Evolutionary conservation across 2,329 filamentous ascomycete species (phyloP).

Genomic region (Aspergillus sp.): DNA sequence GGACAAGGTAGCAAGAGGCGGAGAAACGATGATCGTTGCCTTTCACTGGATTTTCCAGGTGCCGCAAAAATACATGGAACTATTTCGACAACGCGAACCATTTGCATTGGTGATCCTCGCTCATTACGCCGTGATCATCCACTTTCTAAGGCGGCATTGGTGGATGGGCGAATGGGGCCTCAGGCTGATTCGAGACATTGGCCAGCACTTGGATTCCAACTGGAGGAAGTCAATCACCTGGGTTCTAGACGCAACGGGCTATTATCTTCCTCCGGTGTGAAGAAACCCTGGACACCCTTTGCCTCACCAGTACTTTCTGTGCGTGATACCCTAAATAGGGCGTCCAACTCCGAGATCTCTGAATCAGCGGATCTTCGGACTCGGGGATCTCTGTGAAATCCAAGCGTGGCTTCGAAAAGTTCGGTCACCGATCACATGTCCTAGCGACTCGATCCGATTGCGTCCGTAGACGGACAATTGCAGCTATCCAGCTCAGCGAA

Average conservation of each 20-base stretch:
- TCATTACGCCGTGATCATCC: slow-evolving; percentile 55
- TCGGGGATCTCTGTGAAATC: not conserved
- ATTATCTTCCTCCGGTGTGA: slow-evolving; percentile 27
- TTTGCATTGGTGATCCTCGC: slow-evolving; percentile 51
- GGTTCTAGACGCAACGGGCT: slow-evolving; percentile 41
- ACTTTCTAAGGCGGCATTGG: slow-evolving; percentile 67
- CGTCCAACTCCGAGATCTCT: not conserved
- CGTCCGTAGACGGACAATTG: not conserved
- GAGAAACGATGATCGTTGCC: slow-evolving; percentile 38
- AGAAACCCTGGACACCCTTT: not conserved
- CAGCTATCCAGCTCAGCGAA: not conserved
- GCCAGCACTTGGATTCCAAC: slow-evolving; percentile 30
- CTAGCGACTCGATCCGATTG: not conserved
- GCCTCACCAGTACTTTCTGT: not conserved
- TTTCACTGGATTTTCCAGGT: slow-evolving; percentile 66
- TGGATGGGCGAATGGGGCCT: slow-evolving; percentile 71
- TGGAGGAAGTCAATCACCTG: slow-evolving; percentile 37
- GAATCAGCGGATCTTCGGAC: not conserved
- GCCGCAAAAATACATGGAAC: slow-evolving; percentile 62
- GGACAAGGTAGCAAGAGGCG: slow-evolving; percentile 34
- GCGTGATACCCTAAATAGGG: not conserved
- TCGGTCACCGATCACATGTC: not conserved
- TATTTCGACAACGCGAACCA: slow-evolving; percentile 41
- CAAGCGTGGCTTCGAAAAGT: not conserved
- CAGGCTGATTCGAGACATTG: slow-evolving; percentile 67